Conservation (phyloP, 106 monocot species). For the Xerophyta viscosa region DNA sequence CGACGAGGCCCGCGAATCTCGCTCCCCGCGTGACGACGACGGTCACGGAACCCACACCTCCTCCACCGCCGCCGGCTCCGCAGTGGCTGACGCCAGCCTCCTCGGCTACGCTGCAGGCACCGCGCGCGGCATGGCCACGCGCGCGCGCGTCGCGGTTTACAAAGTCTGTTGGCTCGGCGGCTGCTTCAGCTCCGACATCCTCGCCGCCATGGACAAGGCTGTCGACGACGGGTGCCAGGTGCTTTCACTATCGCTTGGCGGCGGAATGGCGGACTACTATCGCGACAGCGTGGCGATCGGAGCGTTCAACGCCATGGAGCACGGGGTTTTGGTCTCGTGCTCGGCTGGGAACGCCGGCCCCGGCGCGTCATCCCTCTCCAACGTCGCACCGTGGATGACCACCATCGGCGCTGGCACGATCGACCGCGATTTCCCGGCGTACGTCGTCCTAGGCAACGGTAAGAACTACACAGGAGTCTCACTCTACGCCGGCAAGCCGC, state of each 20-base stretch:
- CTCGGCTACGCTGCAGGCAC: conserved; percentile 80
- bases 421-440: conserved; percentile 90
- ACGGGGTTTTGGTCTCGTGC: conserved; percentile 80
- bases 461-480: conserved; percentile 87
- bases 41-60: conserved; percentile 97
- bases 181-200: conserved; percentile 93
- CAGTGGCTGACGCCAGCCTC: conserved; percentile 52
- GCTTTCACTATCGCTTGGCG: conserved; percentile 90
- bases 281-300: conserved; percentile 83
- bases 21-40: conserved; percentile 77
- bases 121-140: conserved; percentile 73
- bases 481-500: conserved; percentile 64
- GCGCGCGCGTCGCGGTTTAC: conserved; percentile 72
- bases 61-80: conserved; percentile 68
- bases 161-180: conserved; percentile 98
- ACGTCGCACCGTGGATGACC: conserved; percentile 93
- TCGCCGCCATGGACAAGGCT: conserved; percentile 76
- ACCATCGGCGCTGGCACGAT: conserved; percentile 93
- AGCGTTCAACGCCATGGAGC: conserved; percentile 77
- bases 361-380: conserved; percentile 47
- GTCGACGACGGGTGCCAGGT: conserved; percentile 78
- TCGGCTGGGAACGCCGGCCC: conserved; percentile 96
- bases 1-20: conserved; percentile 59
- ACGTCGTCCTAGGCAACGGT: conserved; percentile 62
- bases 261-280: conserved; percentile 77